Evolutionary conservation across 2,329 filamentous ascomycete species (phyloP).

Genomic region (Chaetomium sp.): DNA sequence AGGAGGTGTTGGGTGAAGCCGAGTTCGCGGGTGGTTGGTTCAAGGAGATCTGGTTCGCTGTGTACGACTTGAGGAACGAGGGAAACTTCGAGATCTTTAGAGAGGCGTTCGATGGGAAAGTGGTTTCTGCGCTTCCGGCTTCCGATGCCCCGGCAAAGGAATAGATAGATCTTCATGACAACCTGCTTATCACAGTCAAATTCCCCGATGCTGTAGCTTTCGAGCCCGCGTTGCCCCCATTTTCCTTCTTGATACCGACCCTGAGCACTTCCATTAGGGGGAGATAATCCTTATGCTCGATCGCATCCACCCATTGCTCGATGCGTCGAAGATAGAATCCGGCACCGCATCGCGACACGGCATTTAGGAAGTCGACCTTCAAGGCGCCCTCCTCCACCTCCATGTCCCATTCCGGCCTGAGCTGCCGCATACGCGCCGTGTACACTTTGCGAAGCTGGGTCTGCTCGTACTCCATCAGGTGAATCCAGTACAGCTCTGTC

Average conservation of each 20-base stretch:
- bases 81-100: slow-evolving; percentile 57
- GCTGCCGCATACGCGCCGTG: slow-evolving; percentile 37
- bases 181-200: slow-evolving; percentile 13
- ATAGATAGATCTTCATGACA: slow-evolving; percentile 6
- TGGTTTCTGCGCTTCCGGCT: slow-evolving; percentile 27
- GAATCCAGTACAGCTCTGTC: slow-evolving; percentile 45
- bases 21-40: slow-evolving; percentile 69
- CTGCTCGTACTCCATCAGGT: slow-evolving; percentile 46
- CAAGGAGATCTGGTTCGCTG: slow-evolving; percentile 65
- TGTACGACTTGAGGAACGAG: slow-evolving; percentile 50
- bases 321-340: slow-evolving; percentile 33
- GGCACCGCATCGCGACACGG: slow-evolving; percentile 32
- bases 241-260: slow-evolving; percentile 31
- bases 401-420: slow-evolving; percentile 41
- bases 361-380: slow-evolving; percentile 40
- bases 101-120: slow-evolving; percentile 44
- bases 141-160: neutral
- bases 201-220: neutral
- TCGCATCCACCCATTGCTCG: slow-evolving; percentile 34
- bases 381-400: slow-evolving; percentile 34
- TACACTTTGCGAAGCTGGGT: slow-evolving; percentile 44
- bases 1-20: slow-evolving; percentile 58
- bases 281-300: slow-evolving; percentile 30
- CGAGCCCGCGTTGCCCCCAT: neutral
- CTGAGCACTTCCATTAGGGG: slow-evolving; percentile 33